Conservation (phyloP, 306 rosid species). For the Cicer yamashitae region DNA sequence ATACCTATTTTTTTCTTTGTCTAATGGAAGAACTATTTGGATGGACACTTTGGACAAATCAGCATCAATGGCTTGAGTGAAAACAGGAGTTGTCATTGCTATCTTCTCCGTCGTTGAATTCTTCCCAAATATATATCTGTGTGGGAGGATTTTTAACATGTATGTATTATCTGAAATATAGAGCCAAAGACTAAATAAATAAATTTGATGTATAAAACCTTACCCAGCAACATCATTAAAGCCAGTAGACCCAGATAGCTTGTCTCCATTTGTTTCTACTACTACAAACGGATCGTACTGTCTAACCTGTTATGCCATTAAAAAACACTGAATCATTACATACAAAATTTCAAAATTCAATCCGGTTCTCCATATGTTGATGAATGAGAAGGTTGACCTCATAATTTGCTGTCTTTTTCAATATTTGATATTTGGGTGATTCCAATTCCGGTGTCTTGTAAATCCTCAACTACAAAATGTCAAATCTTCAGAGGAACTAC, state of each 20-base stretch:
- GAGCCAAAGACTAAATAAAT: conserved; percentile 2
- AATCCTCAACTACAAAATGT: conserved; percentile 66
- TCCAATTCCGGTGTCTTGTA: conserved; percentile 92
- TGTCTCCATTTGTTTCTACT: conserved; percentile 80
- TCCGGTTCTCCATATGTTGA: not conserved
- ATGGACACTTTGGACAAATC: conserved; percentile 68
- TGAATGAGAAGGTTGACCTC: conserved; percentile 61
- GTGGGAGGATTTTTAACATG: conserved; percentile 6
- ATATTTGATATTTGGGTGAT: conserved; percentile 77
- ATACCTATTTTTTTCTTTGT: conserved; percentile 72
- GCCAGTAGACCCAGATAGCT: conserved; percentile 81
- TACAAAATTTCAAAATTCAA: not conserved
- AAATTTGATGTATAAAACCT: conserved; percentile 36
- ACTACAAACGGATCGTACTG: conserved; percentile 74
- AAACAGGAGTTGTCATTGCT: conserved; percentile 95
- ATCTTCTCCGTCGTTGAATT: conserved; percentile 79
- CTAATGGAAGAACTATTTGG: conserved; percentile 87
- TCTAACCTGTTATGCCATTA: conserved; percentile 66
- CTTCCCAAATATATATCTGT: conserved; percentile 89
- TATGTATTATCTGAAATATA: conserved; percentile 26
- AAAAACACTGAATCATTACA: not conserved
- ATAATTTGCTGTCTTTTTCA: conserved; percentile 72
- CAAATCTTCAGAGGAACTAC: conserved; percentile 21
- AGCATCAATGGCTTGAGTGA: conserved; percentile 74
- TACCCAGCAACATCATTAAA: conserved; percentile 86